phyloP scores from a whole-genome alignment of 148 eudicot genomes.

The Cornus suecica region DNA sequence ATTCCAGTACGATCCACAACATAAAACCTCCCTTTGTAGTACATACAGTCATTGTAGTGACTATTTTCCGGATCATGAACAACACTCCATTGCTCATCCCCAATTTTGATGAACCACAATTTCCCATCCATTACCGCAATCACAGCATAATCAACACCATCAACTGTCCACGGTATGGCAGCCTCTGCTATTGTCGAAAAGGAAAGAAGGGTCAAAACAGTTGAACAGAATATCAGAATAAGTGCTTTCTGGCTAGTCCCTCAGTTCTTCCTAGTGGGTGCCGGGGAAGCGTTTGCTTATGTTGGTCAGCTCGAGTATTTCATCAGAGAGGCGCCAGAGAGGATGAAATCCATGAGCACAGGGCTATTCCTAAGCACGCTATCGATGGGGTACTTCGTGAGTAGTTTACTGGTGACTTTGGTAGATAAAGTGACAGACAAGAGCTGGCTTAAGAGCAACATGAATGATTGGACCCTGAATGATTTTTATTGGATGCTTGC shows the following conservation, averaged over 20 bases:
- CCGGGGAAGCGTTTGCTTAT: conserved; percentile 95
- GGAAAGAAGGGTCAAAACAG: conserved; percentile 37
- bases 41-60: background rate
- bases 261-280: conserved; percentile 89
- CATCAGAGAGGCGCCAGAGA: conserved; percentile 94
- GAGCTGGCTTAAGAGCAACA: conserved; percentile 52
- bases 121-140: background rate
- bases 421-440: conserved; percentile 35
- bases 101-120: background rate
- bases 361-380: conserved; percentile 59
- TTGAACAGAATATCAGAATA: conserved; percentile 21
- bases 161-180: conserved; percentile 41
- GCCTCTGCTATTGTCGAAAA: conserved; percentile 72
- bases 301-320: conserved; percentile 97
- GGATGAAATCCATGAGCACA: conserved; percentile 98
- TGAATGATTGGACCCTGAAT: conserved; percentile 45
- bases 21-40: background rate
- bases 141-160: background rate
- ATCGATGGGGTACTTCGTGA: conserved; percentile 57
- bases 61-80: background rate
- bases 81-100: background rate
- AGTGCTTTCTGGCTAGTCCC: conserved; percentile 95
- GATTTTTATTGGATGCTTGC: conserved; percentile 65
- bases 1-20: background rate
- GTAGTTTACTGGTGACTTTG: conserved; percentile 53